Percentiles rank a stretch among this genome's conserved stretches.
These are phyloP conservation scores for Trichoderma gracile DNA, from an alignment of 2,329 filamentous ascomycete genomes.

Conservation along the genomic window DNA sequence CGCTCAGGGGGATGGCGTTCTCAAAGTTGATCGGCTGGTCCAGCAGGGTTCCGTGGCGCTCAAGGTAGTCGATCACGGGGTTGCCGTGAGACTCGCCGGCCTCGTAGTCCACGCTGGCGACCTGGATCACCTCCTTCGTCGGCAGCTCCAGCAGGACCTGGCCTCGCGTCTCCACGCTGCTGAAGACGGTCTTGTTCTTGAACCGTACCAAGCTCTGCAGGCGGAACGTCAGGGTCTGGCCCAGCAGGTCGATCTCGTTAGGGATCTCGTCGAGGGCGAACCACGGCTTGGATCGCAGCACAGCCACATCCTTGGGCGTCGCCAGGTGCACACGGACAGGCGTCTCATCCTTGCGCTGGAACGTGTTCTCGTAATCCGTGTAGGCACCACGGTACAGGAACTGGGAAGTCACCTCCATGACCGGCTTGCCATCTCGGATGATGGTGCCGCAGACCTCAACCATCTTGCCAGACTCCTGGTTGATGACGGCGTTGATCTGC, in stretches of 20 bases:
- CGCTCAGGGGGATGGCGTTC: conserved; percentile 92
- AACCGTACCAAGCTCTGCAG: conserved; percentile 87
- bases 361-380: conserved; percentile 94
- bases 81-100: conserved; percentile 91
- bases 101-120: conserved; percentile 95
- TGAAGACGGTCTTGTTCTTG: conserved; percentile 93
- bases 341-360: conserved; percentile 95
- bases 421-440: conserved; percentile 73
- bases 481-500: conserved; percentile 95
- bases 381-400: conserved; percentile 95
- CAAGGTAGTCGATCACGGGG: conserved; percentile 92
- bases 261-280: conserved; percentile 74
- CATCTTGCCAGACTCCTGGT: conserved; percentile 98
- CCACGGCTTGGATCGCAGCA: conserved; percentile 97
- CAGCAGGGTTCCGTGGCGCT: conserved; percentile 86
- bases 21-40: conserved; percentile 97
- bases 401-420: conserved; percentile 98
- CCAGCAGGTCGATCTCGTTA: conserved; percentile 80
- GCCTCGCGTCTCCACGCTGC: conserved; percentile 85
- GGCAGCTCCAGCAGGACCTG: conserved; percentile 92
- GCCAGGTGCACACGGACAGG: conserved; percentile 89
- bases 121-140: conserved; percentile 95
- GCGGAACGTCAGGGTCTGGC: conserved; percentile 94
- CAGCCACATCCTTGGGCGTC: conserved; percentile 87
- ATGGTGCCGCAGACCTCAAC: conserved; percentile 99